phyloP scores from a whole-genome alignment of 768 basidiomycete genomes.

The Gautieria morchelliformis region DNA sequence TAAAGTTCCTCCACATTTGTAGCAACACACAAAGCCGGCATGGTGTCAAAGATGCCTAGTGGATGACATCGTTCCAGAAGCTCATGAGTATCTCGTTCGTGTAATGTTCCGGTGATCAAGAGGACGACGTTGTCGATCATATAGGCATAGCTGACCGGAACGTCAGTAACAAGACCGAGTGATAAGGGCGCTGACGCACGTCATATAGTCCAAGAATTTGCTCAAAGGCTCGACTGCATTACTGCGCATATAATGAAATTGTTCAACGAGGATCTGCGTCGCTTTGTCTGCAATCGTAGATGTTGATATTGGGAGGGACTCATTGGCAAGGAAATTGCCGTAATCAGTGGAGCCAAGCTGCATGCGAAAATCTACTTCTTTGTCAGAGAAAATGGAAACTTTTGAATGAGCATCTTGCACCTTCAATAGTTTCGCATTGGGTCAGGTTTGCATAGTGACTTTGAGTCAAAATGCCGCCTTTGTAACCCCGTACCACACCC shows the following conservation, averaged over 20 bases:
- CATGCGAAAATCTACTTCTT: constrained; percentile 65
- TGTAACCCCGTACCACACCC: constrained; percentile 85
- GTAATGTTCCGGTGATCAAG: constrained; percentile 92
- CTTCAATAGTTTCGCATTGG: constrained; percentile 96
- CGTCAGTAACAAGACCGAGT: background rate
- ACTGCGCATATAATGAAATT: constrained; percentile 88
- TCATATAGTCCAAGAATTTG: constrained; percentile 96
- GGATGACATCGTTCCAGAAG: constrained; percentile 95
- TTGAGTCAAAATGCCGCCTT: constrained; percentile 82
- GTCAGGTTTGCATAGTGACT: constrained; percentile 87
- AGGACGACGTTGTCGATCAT: constrained; percentile 99
- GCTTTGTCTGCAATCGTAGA: constrained; percentile 96
- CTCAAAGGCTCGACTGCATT: constrained; percentile 87
- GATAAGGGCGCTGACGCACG: constrained; percentile 44
- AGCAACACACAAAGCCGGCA: constrained; percentile 98
- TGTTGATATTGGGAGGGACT: constrained; percentile 86
- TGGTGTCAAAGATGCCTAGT: constrained; percentile 92
- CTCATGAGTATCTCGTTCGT: constrained; percentile 96
- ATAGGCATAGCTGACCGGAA: constrained; percentile 70
- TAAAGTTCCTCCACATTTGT: constrained; percentile 98
- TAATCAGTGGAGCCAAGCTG: constrained; percentile 96
- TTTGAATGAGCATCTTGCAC: constrained; percentile 30
- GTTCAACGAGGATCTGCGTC: constrained; percentile 89
- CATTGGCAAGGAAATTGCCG: constrained; percentile 95
- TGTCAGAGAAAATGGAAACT: background rate